Conservation (phyloP, 768 basidiomycete genomes). For the Royoungia palumana region DNA sequence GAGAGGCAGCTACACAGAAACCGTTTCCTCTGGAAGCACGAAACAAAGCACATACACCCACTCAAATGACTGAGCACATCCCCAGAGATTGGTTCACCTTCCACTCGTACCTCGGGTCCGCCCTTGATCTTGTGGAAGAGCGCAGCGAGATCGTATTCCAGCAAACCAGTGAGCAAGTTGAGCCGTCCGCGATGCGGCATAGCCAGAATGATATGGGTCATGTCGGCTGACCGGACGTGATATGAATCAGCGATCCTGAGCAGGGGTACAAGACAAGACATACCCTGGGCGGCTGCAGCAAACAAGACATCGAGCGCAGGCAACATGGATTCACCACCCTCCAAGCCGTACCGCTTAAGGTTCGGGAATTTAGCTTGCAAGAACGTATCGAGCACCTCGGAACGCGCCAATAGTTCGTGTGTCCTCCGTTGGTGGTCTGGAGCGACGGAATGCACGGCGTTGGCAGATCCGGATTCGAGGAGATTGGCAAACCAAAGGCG, state of each 20-base stretch:
- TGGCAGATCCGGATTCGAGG: constrained; percentile 54
- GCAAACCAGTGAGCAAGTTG: constrained; percentile 77
- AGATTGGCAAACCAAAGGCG: constrained; percentile 86
- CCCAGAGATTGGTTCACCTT: constrained; percentile 64
- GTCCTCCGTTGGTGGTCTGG: constrained; percentile 50
- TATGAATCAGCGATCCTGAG: not conserved
- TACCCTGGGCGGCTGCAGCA: constrained; percentile 57
- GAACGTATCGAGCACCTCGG: constrained; percentile 83
- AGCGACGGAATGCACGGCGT: constrained; percentile 30
- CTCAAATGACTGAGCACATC: constrained; percentile 88
- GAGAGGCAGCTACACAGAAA: constrained; percentile 54
- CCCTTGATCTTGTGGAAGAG: constrained; percentile 89
- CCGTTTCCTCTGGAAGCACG: not conserved
- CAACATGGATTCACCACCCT: constrained; percentile 93
- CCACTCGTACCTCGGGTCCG: constrained; percentile 58
- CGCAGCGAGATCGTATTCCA: constrained; percentile 61
- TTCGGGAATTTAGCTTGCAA: constrained; percentile 88
- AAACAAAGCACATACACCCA: constrained; percentile 28
- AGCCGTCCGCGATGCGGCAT: constrained; percentile 90
- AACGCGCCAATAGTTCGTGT: constrained; percentile 64
- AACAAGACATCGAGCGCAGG: constrained; percentile 82
- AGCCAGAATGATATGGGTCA: constrained; percentile 70
- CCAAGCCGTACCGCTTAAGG: constrained; percentile 81
- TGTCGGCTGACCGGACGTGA: constrained; percentile 45
- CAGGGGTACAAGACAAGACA: not conserved